A percentile compares a stretch with the other conserved stretches of the same genome.
phyloP scores from a whole-genome alignment of 2,329 filamentous ascomycete species.

The Microcyclospora pomicola region DNA sequence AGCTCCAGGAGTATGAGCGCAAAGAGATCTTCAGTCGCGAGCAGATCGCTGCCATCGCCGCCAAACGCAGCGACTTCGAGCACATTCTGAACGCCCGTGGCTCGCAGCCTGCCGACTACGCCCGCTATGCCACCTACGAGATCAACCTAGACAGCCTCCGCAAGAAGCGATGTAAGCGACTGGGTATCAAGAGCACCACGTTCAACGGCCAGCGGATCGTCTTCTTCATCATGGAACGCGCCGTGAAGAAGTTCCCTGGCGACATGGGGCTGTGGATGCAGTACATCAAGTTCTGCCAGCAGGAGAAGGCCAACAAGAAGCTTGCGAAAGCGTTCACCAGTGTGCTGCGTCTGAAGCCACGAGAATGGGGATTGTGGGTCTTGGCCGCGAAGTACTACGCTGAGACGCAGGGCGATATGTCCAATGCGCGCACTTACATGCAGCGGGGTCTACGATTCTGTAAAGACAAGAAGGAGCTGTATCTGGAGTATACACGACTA shows the following conservation, averaged over 20 bases:
- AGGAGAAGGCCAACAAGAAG: slow-evolving; percentile 49
- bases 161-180: slow-evolving; percentile 65
- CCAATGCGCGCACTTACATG: slow-evolving; percentile 71
- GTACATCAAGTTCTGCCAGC: slow-evolving; percentile 69
- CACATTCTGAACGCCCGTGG: slow-evolving; percentile 78
- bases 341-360: slow-evolving; percentile 73
- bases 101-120: slow-evolving; percentile 62
- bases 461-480: slow-evolving; percentile 57
- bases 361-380: slow-evolving; percentile 72
- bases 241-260: slow-evolving; percentile 69
- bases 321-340: slow-evolving; percentile 46
- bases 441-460: slow-evolving; percentile 83
- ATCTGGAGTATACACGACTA: slow-evolving; percentile 79
- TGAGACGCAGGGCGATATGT: slow-evolving; percentile 75
- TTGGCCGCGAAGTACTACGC: slow-evolving; percentile 65
- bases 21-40: slow-evolving; percentile 85
- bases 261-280: slow-evolving; percentile 75
- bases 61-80: slow-evolving; percentile 85
- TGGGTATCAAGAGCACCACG: slow-evolving; percentile 59
- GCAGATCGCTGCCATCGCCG: slow-evolving; percentile 78
- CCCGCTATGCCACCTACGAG: slow-evolving; percentile 64
- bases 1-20: slow-evolving; percentile 80
- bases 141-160: slow-evolving; percentile 59
- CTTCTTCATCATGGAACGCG: slow-evolving; percentile 80
- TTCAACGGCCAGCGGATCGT: slow-evolving; percentile 62